These are phyloP conservation scores for Sporisorium exsertum DNA, from an alignment of 1,284 basidiomycete species.

Conservation along the genomic window DNA sequence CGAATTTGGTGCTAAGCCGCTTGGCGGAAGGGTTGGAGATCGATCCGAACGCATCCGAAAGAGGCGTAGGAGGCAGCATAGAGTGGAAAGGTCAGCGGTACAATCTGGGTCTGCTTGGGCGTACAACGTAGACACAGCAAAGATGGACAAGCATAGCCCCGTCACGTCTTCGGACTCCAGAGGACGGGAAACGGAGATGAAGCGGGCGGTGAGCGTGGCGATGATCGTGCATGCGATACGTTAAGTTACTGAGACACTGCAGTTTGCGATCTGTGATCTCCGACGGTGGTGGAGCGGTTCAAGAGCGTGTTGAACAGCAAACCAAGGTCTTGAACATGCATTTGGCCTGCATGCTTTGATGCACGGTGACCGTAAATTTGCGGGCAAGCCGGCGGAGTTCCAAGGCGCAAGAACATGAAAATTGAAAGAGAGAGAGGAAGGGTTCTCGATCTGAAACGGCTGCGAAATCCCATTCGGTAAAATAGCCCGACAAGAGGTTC, in stretches of 20 bases:
- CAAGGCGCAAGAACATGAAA: slow-evolving; percentile 20
- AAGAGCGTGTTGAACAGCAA: neutral
- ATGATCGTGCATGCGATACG: neutral
- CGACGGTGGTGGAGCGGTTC: neutral
- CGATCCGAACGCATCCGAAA: slow-evolving; percentile 28
- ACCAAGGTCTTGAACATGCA: neutral
- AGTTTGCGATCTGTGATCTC: neutral
- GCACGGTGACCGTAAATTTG: slow-evolving; percentile 23
- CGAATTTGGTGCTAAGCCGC: slow-evolving; percentile 56
- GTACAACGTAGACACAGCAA: neutral
- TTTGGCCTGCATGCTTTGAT: neutral
- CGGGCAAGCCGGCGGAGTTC: slow-evolving; percentile 24
- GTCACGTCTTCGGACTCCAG: slow-evolving; percentile 8
- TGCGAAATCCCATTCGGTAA: neutral
- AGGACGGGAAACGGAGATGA: slow-evolving; percentile 5
- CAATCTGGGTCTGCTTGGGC: slow-evolving; percentile 19
- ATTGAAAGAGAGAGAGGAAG: neutral
- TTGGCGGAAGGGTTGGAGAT: slow-evolving; percentile 56
- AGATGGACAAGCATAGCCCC: neutral
- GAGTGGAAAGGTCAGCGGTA: slow-evolving; percentile 38
- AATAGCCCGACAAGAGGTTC: neutral
- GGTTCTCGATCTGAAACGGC: neutral
- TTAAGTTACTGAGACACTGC: no score
- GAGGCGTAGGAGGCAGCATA: slow-evolving; percentile 39
- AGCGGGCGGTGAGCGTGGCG: neutral